phyloP scores from a whole-genome alignment of 1,284 basidiomycete genomes.

The Cryptococcus sp. region DNA sequence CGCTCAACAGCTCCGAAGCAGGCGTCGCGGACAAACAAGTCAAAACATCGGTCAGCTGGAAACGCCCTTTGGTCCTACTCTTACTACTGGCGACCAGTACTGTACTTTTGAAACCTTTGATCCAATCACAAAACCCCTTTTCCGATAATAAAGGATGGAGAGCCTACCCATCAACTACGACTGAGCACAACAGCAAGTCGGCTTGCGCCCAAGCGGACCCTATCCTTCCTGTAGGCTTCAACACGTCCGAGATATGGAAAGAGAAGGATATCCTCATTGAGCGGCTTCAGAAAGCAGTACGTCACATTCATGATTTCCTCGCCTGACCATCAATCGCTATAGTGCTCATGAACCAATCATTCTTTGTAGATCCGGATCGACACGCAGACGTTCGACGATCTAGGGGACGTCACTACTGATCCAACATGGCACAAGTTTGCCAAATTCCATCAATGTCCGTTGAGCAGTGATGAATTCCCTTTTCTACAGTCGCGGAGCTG shows the following conservation, averaged over 20 bases:
- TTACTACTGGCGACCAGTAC: constrained; percentile 14
- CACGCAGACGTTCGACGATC: constrained; percentile 52
- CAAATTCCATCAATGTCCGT: constrained; percentile 46
- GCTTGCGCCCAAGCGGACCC: constrained; percentile 29
- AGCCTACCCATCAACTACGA: not conserved
- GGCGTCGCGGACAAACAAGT: not conserved
- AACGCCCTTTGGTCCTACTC: constrained; percentile 14
- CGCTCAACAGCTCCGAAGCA: constrained; percentile 9
- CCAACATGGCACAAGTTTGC: constrained; percentile 47
- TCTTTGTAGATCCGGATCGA: constrained; percentile 32
- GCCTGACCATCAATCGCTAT: not conserved
- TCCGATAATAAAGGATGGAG: no score
- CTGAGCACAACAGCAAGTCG: constrained; percentile 7
- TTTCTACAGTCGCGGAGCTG: not conserved
- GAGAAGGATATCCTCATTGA: constrained; percentile 39
- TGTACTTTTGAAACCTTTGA: not conserved
- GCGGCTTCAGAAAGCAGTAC: constrained; percentile 29
- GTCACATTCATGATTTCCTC: not conserved
- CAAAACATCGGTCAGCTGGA: constrained; percentile 1
- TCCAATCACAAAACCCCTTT: no score
- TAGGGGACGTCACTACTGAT: constrained; percentile 49
- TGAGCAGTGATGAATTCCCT: not conserved
- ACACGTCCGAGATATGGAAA: constrained; percentile 20
- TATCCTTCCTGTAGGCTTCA: constrained; percentile 22
- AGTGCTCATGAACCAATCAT: not conserved